Percentiles rank a stretch among this genome's conserved stretches.
Evolutionary conservation across 345 rosid species (phyloP).

Genomic region (Citrus trifoliata): DNA sequence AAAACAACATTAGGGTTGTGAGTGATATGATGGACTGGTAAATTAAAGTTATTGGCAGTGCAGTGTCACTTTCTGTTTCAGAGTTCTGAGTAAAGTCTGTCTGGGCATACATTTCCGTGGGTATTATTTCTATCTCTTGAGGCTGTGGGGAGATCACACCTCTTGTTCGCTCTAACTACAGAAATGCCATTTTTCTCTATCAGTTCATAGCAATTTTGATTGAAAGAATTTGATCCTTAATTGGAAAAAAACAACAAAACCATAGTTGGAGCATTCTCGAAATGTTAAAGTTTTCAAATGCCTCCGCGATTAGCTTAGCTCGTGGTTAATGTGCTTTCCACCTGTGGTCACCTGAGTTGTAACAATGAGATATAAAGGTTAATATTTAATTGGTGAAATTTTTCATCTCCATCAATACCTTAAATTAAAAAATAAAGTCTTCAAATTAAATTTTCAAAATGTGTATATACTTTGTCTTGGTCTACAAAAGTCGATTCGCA

Average conservation of each 20-base stretch:
- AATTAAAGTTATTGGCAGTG: constrained; percentile 31
- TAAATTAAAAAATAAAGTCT: no score
- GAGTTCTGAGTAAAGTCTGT: constrained; percentile 33
- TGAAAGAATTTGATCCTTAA: neutral
- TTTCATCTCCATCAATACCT: no score
- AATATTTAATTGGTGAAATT: no score
- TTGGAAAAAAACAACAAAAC: no score
- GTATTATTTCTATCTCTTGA: constrained; percentile 26
- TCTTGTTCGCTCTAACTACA: constrained; percentile 3
- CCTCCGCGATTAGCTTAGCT: no score
- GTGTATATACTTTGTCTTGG: neutral
- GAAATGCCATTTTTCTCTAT: constrained; percentile 10
- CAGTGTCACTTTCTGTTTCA: constrained; percentile 44
- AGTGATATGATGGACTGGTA: constrained; percentile 14
- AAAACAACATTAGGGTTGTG: constrained; percentile 29
- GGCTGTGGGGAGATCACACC: constrained; percentile 3
- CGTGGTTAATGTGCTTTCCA: no score
- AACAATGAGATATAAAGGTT: no score
- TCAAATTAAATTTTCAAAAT: no score
- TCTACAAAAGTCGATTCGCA: neutral
- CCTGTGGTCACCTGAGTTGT: no score
- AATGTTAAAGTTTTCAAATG: no score
- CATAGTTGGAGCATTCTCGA: no score
- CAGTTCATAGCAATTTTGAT: neutral
- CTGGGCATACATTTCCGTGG: constrained; percentile 45